A percentile compares a stretch with the other conserved stretches of the same genome.
phyloP scores from a whole-genome alignment of 805 yeast genomes.

The Helenozyma baotianmanensis region DNA sequence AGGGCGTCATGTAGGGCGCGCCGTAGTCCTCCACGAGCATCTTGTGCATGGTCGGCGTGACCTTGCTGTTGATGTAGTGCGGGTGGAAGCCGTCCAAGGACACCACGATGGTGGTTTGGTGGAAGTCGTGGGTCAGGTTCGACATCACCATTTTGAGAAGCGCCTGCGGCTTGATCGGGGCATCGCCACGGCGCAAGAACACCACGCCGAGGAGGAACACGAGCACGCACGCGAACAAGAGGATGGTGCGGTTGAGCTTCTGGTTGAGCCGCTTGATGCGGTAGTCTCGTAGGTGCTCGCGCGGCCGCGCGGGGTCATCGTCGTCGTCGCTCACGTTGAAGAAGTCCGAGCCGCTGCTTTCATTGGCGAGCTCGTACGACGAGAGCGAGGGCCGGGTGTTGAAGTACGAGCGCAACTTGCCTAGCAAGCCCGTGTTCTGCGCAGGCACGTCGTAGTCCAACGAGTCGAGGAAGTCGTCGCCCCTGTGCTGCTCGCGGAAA shows the following conservation, averaged over 20 bases:
- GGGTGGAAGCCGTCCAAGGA: slow-evolving; percentile 93
- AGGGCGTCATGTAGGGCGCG: slow-evolving; percentile 81
- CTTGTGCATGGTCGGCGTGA: slow-evolving; percentile 69
- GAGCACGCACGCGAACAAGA: slow-evolving; percentile 7
- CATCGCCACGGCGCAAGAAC: not conserved
- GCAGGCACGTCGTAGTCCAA: slow-evolving; percentile 13
- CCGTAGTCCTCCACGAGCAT: slow-evolving; percentile 51
- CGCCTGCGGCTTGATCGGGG: not conserved
- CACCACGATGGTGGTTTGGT: slow-evolving; percentile 75
- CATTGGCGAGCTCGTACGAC: not conserved
- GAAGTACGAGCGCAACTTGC: slow-evolving; percentile 1
- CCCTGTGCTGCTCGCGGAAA: slow-evolving; percentile 18
- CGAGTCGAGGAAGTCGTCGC: slow-evolving; percentile 15
- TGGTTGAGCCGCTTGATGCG: slow-evolving; percentile 21
- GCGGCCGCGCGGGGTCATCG: not conserved
- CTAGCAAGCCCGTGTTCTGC: slow-evolving; percentile 3
- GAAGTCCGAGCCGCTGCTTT: slow-evolving; percentile 1
- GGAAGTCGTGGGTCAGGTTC: slow-evolving; percentile 66
- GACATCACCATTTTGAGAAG: slow-evolving; percentile 21
- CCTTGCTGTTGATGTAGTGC: slow-evolving; percentile 59
- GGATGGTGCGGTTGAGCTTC: slow-evolving; percentile 16
- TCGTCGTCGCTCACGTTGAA: slow-evolving; percentile 5
- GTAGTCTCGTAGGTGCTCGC: slow-evolving; percentile 19
- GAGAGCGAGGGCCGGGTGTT: not conserved
- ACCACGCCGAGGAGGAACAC: too few relatives aligned